phyloP scores from a whole-genome alignment of 768 basidiomycete genomes.

The Mycena venus region DNA sequence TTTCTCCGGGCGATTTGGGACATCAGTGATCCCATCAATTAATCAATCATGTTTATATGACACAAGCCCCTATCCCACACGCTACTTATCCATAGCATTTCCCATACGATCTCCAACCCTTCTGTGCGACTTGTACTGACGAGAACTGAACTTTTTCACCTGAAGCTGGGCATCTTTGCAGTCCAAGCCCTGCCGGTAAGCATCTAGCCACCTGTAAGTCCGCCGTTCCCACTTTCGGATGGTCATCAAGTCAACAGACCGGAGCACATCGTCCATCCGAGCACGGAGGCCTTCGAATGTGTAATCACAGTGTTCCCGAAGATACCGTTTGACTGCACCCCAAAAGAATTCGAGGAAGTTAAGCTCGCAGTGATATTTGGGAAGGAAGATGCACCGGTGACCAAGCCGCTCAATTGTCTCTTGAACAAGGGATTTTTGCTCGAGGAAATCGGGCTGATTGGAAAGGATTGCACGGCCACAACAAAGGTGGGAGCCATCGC shows the following conservation, averaged over 20 bases:
- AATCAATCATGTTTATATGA: neutral
- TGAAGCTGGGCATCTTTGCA: neutral
- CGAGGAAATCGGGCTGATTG: neutral
- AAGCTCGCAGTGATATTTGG: neutral
- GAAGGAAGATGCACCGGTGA: neutral
- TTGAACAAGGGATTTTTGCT: neutral
- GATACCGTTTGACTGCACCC: neutral
- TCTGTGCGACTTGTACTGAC: conserved; percentile 7
- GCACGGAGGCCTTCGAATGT: neutral
- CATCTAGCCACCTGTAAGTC: neutral
- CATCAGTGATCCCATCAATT: conserved; percentile 5
- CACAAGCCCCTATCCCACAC: too few species aligned
- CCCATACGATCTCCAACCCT: conserved; percentile 10
- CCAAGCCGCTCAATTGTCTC: neutral
- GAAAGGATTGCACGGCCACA: neutral
- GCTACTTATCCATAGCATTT: neutral
- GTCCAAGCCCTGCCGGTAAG: neutral
- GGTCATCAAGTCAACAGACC: neutral
- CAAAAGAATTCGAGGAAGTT: neutral
- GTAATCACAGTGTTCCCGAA: neutral
- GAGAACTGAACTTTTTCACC: conserved; percentile 8
- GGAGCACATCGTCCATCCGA: neutral
- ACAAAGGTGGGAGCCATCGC: neutral
- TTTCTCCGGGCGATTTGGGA: neutral
- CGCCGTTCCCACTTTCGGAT: neutral